Conservation (phyloP, 768 basidiomycete species). For the Pleurotus sapidus region DNA sequence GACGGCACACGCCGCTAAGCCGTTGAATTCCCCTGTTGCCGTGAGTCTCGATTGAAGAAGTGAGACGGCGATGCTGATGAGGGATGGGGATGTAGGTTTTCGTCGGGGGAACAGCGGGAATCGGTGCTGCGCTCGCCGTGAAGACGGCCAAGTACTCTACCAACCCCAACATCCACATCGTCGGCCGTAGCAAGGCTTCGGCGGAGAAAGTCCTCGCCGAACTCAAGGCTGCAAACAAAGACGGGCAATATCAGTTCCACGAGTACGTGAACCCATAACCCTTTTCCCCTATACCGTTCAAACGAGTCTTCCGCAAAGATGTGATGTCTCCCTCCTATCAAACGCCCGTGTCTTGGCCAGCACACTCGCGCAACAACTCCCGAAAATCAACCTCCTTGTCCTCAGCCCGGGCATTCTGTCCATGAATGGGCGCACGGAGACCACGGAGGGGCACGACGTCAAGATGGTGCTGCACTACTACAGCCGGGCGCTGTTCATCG, state of each 20-base stretch:
- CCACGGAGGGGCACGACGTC: conserved; percentile 41
- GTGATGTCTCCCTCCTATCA: conserved; percentile 51
- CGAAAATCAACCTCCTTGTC: conserved; percentile 53
- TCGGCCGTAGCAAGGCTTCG: conserved; percentile 47
- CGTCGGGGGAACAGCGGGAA: conserved; percentile 45
- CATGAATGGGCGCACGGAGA: conserved; percentile 35
- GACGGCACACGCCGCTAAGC: background rate
- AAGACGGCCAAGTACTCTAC: conserved; percentile 43
- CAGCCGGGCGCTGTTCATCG: conserved; percentile 45
- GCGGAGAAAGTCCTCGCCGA: conserved; percentile 43
- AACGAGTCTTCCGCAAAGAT: conserved; percentile 16
- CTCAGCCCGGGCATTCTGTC: conserved; percentile 41
- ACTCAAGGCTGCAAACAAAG: conserved; percentile 24
- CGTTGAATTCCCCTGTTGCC: conserved; percentile 2
- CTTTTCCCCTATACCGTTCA: too few relatives aligned
- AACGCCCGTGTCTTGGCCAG: conserved; percentile 36
- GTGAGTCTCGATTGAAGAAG: background rate
- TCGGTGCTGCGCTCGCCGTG: conserved; percentile 45
- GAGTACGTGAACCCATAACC: background rate
- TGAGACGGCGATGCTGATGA: background rate
- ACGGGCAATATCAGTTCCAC: conserved; percentile 7
- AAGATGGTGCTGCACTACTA: conserved; percentile 50
- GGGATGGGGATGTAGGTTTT: conserved; percentile 23
- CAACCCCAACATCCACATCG: conserved; percentile 48
- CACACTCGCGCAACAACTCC: conserved; percentile 26